Evolutionary conservation across 345 rosid genomes (phyloP), one percentile per base, ranked within the genome.

Genomic region (Eucalyptus curtisii): DNA sequence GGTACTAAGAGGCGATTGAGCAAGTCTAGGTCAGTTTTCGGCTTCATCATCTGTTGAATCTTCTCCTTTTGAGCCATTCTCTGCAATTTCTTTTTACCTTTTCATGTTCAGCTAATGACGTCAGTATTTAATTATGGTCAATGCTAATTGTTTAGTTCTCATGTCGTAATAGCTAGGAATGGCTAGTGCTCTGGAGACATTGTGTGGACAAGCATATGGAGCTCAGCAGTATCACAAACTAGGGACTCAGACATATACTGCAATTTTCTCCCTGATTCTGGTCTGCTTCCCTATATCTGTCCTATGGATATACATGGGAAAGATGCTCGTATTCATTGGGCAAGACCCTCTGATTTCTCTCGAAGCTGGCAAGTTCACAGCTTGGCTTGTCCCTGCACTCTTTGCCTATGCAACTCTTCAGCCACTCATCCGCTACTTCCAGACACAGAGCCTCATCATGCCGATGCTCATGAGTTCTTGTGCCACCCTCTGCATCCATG

Each of bases 121-220:
- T 71, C 45, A 7, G 82, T 19, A 37, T 71, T 71, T 71, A 86
- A 88, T 88, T 92, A 89, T 92, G 91, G 82, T 45, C 45, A 20
- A 71, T 49, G 66, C 45, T 37, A 37, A 71, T 71, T 71, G 45
- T 37, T 37, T 37, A 9, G 45, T 12, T 71, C 45, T 19, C 25
- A 71, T 71, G 82, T 71, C 82, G 25, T 71, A 71, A 71, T 71
- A 71, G 82, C 82, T 37, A 37, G 82, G 82, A 71, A 71, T 37
- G 82, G 82, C 82, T 42, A 71, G 82, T 71, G 98, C 96, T 13
- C 87, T 95, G 92, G 97, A 94, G 87, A 95, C 97, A 68, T 86
- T 95, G 16, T 95, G 96, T 71, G 97, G 97, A 30, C 96, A 95
- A 93, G 92, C 96, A 44, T 95, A 90, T 88, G 98, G 97, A 52